Percentiles rank a stretch among this genome's conserved stretches.
Evolutionary conservation across 2,329 filamentous ascomycete genomes (phyloP).

Genomic region (Trichoderma atrobrunneum): DNA sequence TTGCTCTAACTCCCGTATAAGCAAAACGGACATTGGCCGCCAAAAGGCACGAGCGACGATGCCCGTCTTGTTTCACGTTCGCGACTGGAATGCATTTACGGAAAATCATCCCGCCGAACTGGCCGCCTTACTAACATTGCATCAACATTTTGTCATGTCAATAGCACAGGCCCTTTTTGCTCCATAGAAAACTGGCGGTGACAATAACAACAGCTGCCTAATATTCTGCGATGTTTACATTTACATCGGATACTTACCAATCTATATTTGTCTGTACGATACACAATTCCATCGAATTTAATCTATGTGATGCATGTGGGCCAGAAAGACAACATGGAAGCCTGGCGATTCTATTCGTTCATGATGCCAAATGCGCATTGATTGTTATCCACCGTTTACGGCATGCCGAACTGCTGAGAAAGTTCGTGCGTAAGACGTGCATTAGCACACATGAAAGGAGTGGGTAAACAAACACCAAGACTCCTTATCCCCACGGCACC

Average conservation of each 20-base stretch:
- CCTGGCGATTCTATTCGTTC: background rate
- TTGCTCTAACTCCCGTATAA: background rate
- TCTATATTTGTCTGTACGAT: background rate
- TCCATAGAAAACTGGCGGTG: background rate
- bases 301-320: conserved; percentile 7
- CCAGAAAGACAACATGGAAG: background rate
- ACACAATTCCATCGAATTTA: background rate
- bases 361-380: background rate
- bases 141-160: background rate
- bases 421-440: conserved; percentile 7
- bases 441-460: conserved; percentile 6
- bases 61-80: background rate
- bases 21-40: background rate
- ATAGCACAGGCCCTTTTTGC: background rate
- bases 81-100: background rate
- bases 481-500: conserved; percentile 5
- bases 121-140: background rate
- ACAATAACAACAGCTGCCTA: background rate
- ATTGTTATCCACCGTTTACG: background rate
- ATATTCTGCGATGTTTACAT: background rate
- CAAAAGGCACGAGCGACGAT: background rate
- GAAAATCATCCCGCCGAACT: background rate
- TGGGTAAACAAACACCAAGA: conserved; percentile 14
- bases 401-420: background rate
- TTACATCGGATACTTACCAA: background rate